These are phyloP conservation scores for Cystoisospora suis DNA, from an alignment of 169 alveolate species.

Conservation along the genomic window DNA sequence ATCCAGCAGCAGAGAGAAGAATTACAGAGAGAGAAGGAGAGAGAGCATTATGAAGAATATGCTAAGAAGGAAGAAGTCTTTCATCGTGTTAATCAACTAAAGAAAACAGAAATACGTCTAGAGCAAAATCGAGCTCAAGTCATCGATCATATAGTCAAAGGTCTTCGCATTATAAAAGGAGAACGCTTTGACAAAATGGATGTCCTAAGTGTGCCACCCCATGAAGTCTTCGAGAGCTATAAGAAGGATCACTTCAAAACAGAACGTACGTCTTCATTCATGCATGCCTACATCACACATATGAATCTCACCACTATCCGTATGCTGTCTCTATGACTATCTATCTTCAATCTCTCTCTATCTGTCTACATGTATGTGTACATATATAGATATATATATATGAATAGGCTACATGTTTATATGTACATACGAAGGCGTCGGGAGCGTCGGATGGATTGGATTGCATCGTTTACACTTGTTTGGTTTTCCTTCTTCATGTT, in stretches of 20 bases:
- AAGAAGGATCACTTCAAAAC: slow-evolving; percentile 52
- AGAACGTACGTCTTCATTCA: no score
- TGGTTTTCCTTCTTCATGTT: no score
- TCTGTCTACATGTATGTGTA: no score
- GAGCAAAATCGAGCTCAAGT: slow-evolving; percentile 60
- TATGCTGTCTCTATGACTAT: no score
- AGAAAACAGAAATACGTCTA: slow-evolving; percentile 52
- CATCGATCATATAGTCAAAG: slow-evolving; percentile 59
- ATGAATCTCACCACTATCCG: no score
- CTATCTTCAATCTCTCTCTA: no score
- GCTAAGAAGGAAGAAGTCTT: slow-evolving; percentile 60
- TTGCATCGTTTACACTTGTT: no score
- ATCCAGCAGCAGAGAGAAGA: slow-evolving; percentile 64
- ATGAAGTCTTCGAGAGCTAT: slow-evolving; percentile 52
- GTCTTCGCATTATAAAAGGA: slow-evolving; percentile 49
- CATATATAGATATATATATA: no score
- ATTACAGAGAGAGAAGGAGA: slow-evolving; percentile 61
- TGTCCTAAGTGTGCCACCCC: slow-evolving; percentile 50
- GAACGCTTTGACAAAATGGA: slow-evolving; percentile 43
- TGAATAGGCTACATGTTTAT: no score
- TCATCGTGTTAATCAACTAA: slow-evolving; percentile 30
- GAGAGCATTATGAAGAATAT: slow-evolving; percentile 60
- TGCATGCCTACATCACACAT: no score
- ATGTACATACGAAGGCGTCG: no score
- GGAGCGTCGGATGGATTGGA: no score